Evolutionary conservation across 2,329 filamentous ascomycete genomes (phyloP), one percentile per base, ranked within the genome.

Genomic region (Cladosporium austrohemisphaericum): DNA sequence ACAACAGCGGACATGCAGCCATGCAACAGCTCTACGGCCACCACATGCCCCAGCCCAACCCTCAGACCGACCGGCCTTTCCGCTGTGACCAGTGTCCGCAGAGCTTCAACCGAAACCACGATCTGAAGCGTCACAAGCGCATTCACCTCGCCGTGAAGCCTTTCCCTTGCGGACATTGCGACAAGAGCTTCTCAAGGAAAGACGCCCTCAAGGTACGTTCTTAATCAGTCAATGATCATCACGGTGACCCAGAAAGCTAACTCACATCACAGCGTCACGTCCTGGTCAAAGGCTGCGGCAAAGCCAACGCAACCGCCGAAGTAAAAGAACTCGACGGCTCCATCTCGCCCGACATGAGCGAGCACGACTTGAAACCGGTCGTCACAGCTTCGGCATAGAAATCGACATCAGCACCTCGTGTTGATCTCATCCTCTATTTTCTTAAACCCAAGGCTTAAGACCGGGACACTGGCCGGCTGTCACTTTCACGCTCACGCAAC

Each of bases 101-200:
- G 66, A 91, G 88, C 29, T 98, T 98, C 73, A 97, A 95, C 68
- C 79, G 93, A 4, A 97, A 97, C 57, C 93, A 97, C 64, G 93
- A 97, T 64, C 70, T 97, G 60, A 98, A 98, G 71, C 80, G 93
- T 44, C 93, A 98, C 68, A 95, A 95, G 75, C 77, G 90, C 41
- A 97, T 97, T 52, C 93, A 98, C 68, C 71, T 97, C 51, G 88
- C 90, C 0, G 88, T 97, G 32, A 98, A 98, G 75, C 93, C 93
- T 0, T 97, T 92, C 67, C 91, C 91, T 0, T 98, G 93, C 67
- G 81, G 76, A 5, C 85, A 86, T 62, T 98, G 93, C 66, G 90
- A 95, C 54, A 97, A 97, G 79, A 93, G 88, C 65, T 98, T 98
- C 64, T 96, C 91, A 3, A 79, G 93, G 52, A 97, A 97, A 67